A percentile compares a stretch with the other conserved stretches of the same genome.
These are phyloP conservation scores for Reticulascus tulasneorum DNA, from an alignment of 2,329 filamentous ascomycete genomes.

Conservation along the genomic window DNA sequence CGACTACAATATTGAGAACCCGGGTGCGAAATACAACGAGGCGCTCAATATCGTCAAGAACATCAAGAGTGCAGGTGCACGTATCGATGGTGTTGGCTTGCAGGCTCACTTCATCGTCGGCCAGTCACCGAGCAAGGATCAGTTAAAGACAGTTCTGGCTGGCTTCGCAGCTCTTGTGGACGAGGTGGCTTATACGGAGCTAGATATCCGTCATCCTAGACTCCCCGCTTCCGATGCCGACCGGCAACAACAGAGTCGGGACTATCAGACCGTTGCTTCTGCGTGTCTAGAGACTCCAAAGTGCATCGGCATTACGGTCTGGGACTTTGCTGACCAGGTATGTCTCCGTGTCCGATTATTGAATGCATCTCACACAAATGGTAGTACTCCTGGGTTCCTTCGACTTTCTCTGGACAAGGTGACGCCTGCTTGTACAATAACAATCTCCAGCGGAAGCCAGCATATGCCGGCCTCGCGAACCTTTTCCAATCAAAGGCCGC, in stretches of 20 bases:
- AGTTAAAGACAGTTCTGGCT: conserved; percentile 41
- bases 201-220: conserved; percentile 42
- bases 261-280: conserved; percentile 42
- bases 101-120: conserved; percentile 46
- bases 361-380: neutral
- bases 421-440: conserved; percentile 36
- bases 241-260: conserved; percentile 21
- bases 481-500: conserved; percentile 4
- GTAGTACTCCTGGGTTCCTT: conserved; percentile 30
- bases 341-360: conserved; percentile 13
- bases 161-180: conserved; percentile 33
- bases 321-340: conserved; percentile 40
- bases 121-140: conserved; percentile 32
- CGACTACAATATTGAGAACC: conserved; percentile 48
- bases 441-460: conserved; percentile 36
- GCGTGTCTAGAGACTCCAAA: conserved; percentile 54
- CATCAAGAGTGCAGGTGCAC: conserved; percentile 32
- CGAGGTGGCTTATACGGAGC: conserved; percentile 45
- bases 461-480: conserved; percentile 31
- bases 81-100: conserved; percentile 49
- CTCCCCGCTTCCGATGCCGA: conserved; percentile 20
- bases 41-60: conserved; percentile 26
- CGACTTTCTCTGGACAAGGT: conserved; percentile 34
- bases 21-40: conserved; percentile 46
- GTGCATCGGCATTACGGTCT: conserved; percentile 28